phyloP scores from a whole-genome alignment of 352 stramenopile species.

The Phytophthora crassamura region DNA sequence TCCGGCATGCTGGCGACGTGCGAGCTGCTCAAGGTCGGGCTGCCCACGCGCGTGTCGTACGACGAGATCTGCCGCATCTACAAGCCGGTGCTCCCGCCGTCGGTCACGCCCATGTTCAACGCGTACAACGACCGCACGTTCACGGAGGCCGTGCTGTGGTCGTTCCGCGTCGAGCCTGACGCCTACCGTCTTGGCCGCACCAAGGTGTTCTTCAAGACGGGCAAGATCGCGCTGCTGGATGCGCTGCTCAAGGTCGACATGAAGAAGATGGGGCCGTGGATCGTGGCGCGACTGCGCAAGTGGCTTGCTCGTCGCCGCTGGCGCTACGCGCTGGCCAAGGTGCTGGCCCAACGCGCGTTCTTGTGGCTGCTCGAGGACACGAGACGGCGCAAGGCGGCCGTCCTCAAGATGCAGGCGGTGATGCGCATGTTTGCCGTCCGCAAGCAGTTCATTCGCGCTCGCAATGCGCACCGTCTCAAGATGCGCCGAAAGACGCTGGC shows the following conservation, averaged over 20 bases:
- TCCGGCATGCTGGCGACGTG: conserved; percentile 91
- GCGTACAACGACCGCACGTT: conserved; percentile 88
- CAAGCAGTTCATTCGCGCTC: conserved; percentile 80
- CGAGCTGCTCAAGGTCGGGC: conserved; percentile 91
- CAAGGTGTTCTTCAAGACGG: conserved; percentile 93
- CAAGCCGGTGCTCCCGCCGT: conserved; percentile 77
- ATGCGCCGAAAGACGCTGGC: conserved; percentile 71
- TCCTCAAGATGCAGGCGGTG: conserved; percentile 85
- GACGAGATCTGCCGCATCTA: conserved; percentile 91
- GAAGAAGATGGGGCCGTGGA: conserved; percentile 91
- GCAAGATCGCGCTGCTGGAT: conserved; percentile 90
- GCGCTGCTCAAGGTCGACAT: conserved; percentile 89
- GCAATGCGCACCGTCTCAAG: conserved; percentile 72
- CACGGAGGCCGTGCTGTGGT: conserved; percentile 90
- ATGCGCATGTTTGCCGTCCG: conserved; percentile 88
- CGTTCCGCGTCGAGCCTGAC: conserved; percentile 87
- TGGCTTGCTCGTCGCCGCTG: conserved; percentile 86
- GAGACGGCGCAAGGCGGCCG: conserved; percentile 71
- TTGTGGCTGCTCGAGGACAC: conserved; percentile 82
- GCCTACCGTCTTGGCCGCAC: conserved; percentile 90
- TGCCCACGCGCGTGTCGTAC: conserved; percentile 91
- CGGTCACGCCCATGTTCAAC: conserved; percentile 82
- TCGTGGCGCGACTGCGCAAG: conserved; percentile 83
- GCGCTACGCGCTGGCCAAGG: conserved; percentile 87
- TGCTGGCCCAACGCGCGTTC: conserved; percentile 85